phyloP scores from a whole-genome alignment of 1,284 basidiomycete species.

The Sanghuangporus weigelae region DNA sequence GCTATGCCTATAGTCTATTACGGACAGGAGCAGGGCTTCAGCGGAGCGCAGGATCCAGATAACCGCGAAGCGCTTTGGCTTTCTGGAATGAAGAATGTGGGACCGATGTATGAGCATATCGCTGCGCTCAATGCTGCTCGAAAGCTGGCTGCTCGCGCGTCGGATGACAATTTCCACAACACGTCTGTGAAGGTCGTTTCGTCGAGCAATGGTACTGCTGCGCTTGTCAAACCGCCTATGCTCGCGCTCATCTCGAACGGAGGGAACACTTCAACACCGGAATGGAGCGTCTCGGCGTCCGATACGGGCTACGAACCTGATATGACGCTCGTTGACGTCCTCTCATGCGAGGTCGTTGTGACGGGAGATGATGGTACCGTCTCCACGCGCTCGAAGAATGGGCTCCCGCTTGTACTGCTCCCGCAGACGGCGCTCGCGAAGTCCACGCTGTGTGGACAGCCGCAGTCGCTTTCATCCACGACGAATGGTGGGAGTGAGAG shows the following conservation, averaged over 20 bases:
- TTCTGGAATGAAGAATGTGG: conserved; percentile 40
- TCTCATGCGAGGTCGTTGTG: conserved; percentile 45
- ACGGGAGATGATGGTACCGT: conserved; percentile 44
- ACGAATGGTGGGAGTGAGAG: background rate
- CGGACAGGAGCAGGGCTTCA: conserved; percentile 49
- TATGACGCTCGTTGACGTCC: conserved; percentile 54
- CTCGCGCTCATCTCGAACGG: conserved; percentile 63
- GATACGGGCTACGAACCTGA: conserved; percentile 39
- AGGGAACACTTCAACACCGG: conserved; percentile 36
- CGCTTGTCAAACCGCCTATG: conserved; percentile 59
- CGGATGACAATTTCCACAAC: conserved; percentile 42
- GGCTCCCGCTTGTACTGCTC: conserved; percentile 32
- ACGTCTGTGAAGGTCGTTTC: conserved; percentile 48
- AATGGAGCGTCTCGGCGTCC: conserved; percentile 43
- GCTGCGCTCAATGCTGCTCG: conserved; percentile 56
- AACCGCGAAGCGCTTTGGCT: conserved; percentile 70
- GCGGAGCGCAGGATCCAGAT: conserved; percentile 37
- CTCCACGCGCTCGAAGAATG: conserved; percentile 29
- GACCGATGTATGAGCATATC: conserved; percentile 48
- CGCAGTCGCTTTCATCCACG: background rate
- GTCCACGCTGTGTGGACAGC: conserved; percentile 15
- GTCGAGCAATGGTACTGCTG: conserved; percentile 42
- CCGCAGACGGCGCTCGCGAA: conserved; percentile 15
- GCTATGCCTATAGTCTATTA: conserved; percentile 55
- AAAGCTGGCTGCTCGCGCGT: conserved; percentile 44